Conservation (phyloP, 345 rosid genomes). For the Populus simonii region DNA sequence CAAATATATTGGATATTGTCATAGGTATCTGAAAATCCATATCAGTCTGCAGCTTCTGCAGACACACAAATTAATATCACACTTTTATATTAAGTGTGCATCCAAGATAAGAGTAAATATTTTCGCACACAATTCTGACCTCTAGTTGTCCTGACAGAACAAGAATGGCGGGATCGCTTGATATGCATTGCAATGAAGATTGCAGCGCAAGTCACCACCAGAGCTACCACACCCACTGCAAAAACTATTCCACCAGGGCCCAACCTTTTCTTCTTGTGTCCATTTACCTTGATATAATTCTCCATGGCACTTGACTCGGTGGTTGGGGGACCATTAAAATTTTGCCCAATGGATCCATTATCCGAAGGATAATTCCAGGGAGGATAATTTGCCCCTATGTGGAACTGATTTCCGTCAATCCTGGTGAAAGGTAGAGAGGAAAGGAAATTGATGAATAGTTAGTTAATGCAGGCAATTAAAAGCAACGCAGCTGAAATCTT, state of each 20-base stretch:
- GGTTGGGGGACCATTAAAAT: conserved; percentile 57
- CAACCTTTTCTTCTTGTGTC: conserved; percentile 45
- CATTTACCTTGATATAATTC: conserved; percentile 37
- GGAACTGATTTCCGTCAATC: conserved; percentile 78
- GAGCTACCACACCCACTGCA: conserved; percentile 56
- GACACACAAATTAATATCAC: no score
- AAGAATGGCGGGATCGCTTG: conserved; percentile 35
- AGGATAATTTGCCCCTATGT: conserved; percentile 47
- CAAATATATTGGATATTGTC: not conserved
- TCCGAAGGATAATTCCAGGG: conserved; percentile 77
- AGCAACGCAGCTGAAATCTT: conserved; percentile 6
- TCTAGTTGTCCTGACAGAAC: conserved; percentile 40
- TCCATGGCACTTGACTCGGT: conserved; percentile 70
- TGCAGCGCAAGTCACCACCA: conserved; percentile 54
- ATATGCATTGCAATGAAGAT: conserved; percentile 42
- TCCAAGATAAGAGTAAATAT: not conserved
- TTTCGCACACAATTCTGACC: conserved; percentile 36
- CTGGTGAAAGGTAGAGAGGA: conserved; percentile 35
- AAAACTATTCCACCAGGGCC: conserved; percentile 58
- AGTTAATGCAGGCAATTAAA: not conserved
- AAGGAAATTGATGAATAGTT: conserved; percentile 1
- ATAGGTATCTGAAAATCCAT: not conserved
- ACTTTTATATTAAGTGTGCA: not conserved
- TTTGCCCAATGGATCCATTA: conserved; percentile 37
- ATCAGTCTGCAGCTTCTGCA: not conserved